Conservation (phyloP, 2,329 filamentous ascomycete species). For the Cladosporium sp. region DNA sequence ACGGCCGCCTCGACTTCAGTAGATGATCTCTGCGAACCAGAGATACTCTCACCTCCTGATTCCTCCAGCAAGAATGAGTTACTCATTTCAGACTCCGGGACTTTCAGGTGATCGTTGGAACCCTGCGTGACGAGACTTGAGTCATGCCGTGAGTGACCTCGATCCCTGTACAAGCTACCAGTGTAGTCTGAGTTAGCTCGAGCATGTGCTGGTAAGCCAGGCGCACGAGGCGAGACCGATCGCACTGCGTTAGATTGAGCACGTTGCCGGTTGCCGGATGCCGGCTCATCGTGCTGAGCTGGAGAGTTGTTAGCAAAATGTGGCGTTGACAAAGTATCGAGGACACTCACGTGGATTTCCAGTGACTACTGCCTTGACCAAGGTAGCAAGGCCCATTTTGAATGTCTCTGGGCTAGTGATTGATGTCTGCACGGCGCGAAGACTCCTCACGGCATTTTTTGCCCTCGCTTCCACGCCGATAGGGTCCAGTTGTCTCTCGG, state of each 20-base stretch:
- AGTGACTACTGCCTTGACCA: constrained; percentile 60
- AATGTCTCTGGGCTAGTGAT: constrained; percentile 66
- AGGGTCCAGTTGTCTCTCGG: constrained; percentile 67
- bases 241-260: constrained; percentile 44
- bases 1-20: constrained; percentile 55
- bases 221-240: constrained; percentile 36
- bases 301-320: neutral
- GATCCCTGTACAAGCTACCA: constrained; percentile 23
- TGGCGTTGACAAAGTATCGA: neutral
- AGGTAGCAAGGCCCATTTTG: constrained; percentile 69
- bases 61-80: constrained; percentile 64
- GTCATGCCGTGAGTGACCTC: constrained; percentile 29
- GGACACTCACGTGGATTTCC: neutral
- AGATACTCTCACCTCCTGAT: constrained; percentile 55
- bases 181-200: constrained; percentile 47
- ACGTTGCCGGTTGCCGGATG: constrained; percentile 34
- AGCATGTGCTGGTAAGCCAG: constrained; percentile 37
- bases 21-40: constrained; percentile 64
- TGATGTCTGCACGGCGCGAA: constrained; percentile 71
- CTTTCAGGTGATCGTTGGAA: constrained; percentile 25
- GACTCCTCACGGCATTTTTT: constrained; percentile 54
- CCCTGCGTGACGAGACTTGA: constrained; percentile 27
- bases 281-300: constrained; percentile 11
- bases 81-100: constrained; percentile 39
- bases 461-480: constrained; percentile 63